Evolutionary conservation across 2,329 filamentous ascomycete genomes (phyloP), one percentile per base, ranked within the genome.

Genomic region (Colletotrichum sp.): DNA sequence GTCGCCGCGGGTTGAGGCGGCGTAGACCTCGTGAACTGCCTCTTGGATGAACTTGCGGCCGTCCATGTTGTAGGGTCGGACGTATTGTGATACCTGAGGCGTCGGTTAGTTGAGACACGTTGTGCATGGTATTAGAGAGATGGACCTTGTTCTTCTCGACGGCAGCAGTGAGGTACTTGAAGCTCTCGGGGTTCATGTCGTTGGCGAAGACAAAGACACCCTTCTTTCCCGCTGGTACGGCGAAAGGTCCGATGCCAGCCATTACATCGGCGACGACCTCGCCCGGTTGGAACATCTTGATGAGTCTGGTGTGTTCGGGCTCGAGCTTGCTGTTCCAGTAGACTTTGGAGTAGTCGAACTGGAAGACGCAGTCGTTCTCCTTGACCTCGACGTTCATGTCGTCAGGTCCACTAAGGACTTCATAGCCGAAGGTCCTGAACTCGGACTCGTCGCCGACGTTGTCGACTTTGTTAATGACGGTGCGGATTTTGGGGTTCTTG

Each of bases 291-390:
- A 99, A 98, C 71, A 93, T 86, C 68, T 90, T 87, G 75, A 96
- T 92, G 18, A 99, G 88, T 5, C 97, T 90, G 78, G 93, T 92
- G 85, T 99, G 97, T 85, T 99, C 97, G 1, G 93, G 94, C 81
- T 98, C 94, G 16, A 99, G 91, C 79, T 96, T 93, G 81, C 93
- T 96, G 86, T 99, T 99, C 96, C 96, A 99, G 88, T 99, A 99
- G 6, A 99, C 97, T 80, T 98, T 98, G 77, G 94, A 92, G 84
- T 98, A 99, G 87, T 99, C 95, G 84, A 99, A 99, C 72, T 90
- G 89, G 87, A 98, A 99, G n/a, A 90, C 87, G 86, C 97, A 99
- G 76, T 92, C 91, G 80, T 94, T 94, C 85, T 98, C 96, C 78
- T 91, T 92, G 68, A 97, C 90, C 77, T 94, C 92, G 71, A 99